phyloP scores from a whole-genome alignment of 306 rosid species.

The Pterocarpus macrocarpus region DNA sequence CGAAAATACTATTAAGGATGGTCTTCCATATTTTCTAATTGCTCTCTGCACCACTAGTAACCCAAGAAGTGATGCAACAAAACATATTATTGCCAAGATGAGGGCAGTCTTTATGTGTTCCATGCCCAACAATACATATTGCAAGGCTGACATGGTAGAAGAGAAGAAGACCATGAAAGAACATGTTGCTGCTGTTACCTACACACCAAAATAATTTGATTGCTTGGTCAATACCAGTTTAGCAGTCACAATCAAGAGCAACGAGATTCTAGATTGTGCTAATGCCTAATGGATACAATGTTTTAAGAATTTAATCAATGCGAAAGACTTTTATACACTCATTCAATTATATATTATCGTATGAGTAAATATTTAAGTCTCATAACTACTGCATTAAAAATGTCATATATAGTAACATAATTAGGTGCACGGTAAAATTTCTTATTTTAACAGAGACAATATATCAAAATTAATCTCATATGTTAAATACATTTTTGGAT shows the following conservation, averaged over 20 bases:
- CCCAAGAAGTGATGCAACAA: constrained; percentile 75
- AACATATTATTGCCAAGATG: constrained; percentile 63
- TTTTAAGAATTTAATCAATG: too few species aligned
- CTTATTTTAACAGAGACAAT: too few species aligned
- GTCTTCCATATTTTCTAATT: constrained; percentile 75
- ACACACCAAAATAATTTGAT: constrained; percentile 21
- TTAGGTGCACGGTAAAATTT: too few species aligned
- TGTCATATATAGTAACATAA: too few species aligned
- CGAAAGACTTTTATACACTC: too few species aligned
- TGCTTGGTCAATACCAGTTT: constrained; percentile 26
- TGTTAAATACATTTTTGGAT: not conserved
- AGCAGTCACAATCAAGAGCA: not conserved
- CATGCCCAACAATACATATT: constrained; percentile 81
- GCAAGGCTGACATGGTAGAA: constrained; percentile 84
- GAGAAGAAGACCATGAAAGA: constrained; percentile 96
- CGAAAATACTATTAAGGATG: constrained; percentile 80
- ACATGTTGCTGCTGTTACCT: constrained; percentile 93
- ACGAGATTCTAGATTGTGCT: not conserved
- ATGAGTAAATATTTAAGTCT: too few species aligned
- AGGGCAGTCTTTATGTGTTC: constrained; percentile 65
- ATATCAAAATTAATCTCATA: too few species aligned
- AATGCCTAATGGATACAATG: too few species aligned
- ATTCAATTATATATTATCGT: too few species aligned
- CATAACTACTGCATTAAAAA: too few species aligned
- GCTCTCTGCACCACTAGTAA: constrained; percentile 77